phyloP scores from a whole-genome alignment of 192 early-diverging fungal species.

The Coemansia sp. region DNA sequence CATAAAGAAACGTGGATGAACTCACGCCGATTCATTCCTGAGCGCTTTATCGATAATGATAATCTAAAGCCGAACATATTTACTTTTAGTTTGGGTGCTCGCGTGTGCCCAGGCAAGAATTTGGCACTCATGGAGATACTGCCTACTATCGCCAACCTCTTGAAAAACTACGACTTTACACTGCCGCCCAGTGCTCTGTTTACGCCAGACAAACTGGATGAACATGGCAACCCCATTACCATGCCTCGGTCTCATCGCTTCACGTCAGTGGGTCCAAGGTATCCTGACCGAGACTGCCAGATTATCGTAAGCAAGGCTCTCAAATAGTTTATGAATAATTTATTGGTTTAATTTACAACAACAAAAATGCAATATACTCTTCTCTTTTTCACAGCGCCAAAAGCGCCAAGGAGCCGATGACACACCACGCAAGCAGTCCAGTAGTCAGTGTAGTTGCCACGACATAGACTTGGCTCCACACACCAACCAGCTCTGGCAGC shows the following conservation, averaged over 20 bases:
- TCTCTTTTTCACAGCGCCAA: constrained; percentile 9
- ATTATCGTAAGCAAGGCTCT: constrained; percentile 14
- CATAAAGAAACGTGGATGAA: constrained; percentile 11
- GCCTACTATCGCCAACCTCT: constrained; percentile 27
- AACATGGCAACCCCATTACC: constrained; percentile 12
- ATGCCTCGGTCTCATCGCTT: constrained; percentile 32
- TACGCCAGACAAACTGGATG: constrained; percentile 17
- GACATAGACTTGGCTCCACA: background rate
- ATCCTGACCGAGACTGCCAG: constrained; percentile 39
- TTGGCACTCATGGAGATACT: constrained; percentile 37
- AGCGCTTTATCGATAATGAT: constrained; percentile 29
- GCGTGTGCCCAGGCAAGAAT: constrained; percentile 43
- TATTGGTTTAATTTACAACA: background rate
- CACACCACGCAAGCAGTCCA: constrained; percentile 35
- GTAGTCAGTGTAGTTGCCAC: constrained; percentile 22
- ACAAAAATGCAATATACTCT: background rate
- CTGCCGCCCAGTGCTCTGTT: constrained; percentile 15
- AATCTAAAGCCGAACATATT: constrained; percentile 16
- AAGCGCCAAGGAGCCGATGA: constrained; percentile 32
- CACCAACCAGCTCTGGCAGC: background rate
- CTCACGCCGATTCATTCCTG: constrained; percentile 36
- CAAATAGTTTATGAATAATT: background rate
- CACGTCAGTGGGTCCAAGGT: constrained; percentile 18
- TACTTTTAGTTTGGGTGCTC: constrained; percentile 43
- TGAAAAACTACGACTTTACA: constrained; percentile 32